Conservation (phyloP, 2,329 filamentous ascomycete genomes). For the Teratosphaeria gauchensis region DNA sequence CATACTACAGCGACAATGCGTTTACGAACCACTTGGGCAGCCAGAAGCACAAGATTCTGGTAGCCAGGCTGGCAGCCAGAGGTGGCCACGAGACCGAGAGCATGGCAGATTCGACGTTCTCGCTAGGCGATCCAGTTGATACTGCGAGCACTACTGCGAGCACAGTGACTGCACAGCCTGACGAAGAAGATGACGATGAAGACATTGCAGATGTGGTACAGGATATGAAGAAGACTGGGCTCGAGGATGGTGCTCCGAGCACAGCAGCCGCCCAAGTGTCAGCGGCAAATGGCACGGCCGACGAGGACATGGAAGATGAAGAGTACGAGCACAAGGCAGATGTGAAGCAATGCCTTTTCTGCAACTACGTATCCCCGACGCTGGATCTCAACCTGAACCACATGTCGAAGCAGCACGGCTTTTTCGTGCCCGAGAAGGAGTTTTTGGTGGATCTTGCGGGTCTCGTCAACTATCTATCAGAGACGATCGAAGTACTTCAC, state of each 20-base stretch:
- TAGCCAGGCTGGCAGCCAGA: conserved; percentile 39
- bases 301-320: conserved; percentile 22
- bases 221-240: conserved; percentile 57
- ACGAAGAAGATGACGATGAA: conserved; percentile 53
- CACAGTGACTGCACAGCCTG: conserved; percentile 25
- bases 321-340: conserved; percentile 31
- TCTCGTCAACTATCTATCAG: conserved; percentile 65
- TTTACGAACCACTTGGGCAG: conserved; percentile 87
- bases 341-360: conserved; percentile 67
- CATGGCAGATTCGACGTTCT: conserved; percentile 83
- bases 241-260: conserved; percentile 20
- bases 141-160: conserved; percentile 38
- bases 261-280: conserved; percentile 13
- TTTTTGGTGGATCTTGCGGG: conserved; percentile 78
- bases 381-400: conserved; percentile 69
- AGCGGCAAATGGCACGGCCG: conserved; percentile 19
- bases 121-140: conserved; percentile 68
- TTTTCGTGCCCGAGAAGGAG: conserved; percentile 86
- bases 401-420: conserved; percentile 87
- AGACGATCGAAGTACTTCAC: conserved; percentile 68
- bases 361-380: conserved; percentile 72
- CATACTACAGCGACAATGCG: conserved; percentile 93
- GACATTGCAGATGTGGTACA: conserved; percentile 56
- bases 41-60: conserved; percentile 72
- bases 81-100: conserved; percentile 44